Evolutionary conservation across 345 rosid species (phyloP).

Genomic region (Camelina laxa): DNA sequence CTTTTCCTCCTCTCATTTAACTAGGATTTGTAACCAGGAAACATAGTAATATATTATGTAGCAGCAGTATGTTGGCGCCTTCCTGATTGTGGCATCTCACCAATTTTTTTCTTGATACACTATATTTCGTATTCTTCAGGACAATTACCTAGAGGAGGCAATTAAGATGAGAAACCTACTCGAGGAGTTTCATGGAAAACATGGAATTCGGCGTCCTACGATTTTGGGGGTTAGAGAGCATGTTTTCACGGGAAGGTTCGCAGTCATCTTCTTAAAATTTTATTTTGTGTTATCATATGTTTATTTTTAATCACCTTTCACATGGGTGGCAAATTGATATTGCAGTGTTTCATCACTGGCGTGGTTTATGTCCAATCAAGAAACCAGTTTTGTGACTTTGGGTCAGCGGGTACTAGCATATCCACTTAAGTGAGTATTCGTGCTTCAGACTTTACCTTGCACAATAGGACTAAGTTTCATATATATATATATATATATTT

Average conservation of each 20-base stretch:
- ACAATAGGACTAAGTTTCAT: slow-evolving; percentile 1
- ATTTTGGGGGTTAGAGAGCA: slow-evolving; percentile 97
- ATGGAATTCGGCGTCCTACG: slow-evolving; percentile 94
- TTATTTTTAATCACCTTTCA: slow-evolving; percentile 32
- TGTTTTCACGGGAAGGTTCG: slow-evolving; percentile 96
- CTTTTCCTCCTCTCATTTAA: slow-evolving; percentile 7
- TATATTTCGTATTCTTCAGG: slow-evolving; percentile 54
- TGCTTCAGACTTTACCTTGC: background rate
- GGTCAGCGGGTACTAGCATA: slow-evolving; percentile 93
- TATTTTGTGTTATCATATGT: background rate
- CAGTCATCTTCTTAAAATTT: slow-evolving; percentile 18
- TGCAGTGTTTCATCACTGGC: slow-evolving; percentile 99
- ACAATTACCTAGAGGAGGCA: slow-evolving; percentile 98
- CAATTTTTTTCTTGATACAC: slow-evolving; percentile 24
- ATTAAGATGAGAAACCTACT: slow-evolving; percentile 97
- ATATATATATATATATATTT: background rate
- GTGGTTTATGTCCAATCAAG: slow-evolving; percentile 99
- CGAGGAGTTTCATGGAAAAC: slow-evolving; percentile 87
- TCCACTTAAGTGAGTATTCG: slow-evolving; percentile 85
- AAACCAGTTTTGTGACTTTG: slow-evolving; percentile 96
- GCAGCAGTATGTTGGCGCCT: slow-evolving; percentile 10
- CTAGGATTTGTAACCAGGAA: slow-evolving; percentile 9
- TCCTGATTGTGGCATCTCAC: background rate
- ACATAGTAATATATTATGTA: slow-evolving; percentile 6
- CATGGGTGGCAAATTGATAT: slow-evolving; percentile 35